phyloP scores from a whole-genome alignment of 805 yeast genomes.

The Diddensiella caesifluorescens region DNA sequence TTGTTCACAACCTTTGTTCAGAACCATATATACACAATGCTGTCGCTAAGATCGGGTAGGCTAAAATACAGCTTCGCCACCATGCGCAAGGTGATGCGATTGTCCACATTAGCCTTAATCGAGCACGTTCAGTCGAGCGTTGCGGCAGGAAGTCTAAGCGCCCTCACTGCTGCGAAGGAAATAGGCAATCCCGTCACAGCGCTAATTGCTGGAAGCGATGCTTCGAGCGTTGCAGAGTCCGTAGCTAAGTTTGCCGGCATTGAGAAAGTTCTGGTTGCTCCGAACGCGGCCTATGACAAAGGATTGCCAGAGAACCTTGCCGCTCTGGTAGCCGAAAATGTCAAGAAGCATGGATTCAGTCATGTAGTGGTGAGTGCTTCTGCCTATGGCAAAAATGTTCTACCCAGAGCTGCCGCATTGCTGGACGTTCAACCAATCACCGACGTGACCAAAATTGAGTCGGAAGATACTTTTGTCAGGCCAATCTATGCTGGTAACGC shows the following conservation, averaged over 20 bases:
- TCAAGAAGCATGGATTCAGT: conserved; percentile 44
- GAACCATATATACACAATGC: too few relatives aligned
- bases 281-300: conserved; percentile 53
- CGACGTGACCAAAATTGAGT: conserved; percentile 66
- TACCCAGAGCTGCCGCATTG: conserved; percentile 83
- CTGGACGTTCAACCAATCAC: conserved; percentile 84
- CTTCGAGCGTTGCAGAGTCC: conserved; percentile 44
- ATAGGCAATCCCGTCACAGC: conserved; percentile 76
- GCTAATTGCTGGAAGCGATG: conserved; percentile 60
- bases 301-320: conserved; percentile 74
- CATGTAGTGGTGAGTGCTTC: conserved; percentile 79
- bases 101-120: conserved; percentile 64
- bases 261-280: conserved; percentile 52
- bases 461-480: conserved; percentile 71
- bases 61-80: too few relatives aligned
- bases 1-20: too few relatives aligned
- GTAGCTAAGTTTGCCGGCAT: conserved; percentile 52
- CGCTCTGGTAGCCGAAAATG: conserved; percentile 52
- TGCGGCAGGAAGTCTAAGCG: conserved; percentile 63
- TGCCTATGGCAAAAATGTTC: conserved; percentile 78
- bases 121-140: conserved; percentile 51
- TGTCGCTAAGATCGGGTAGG: not conserved
- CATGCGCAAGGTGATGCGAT: conserved; percentile 4
- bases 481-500: conserved; percentile 98
- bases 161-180: conserved; percentile 71